Conservation (phyloP, 2,329 filamentous ascomycete genomes). For the Talaromyces verruculosus region DNA sequence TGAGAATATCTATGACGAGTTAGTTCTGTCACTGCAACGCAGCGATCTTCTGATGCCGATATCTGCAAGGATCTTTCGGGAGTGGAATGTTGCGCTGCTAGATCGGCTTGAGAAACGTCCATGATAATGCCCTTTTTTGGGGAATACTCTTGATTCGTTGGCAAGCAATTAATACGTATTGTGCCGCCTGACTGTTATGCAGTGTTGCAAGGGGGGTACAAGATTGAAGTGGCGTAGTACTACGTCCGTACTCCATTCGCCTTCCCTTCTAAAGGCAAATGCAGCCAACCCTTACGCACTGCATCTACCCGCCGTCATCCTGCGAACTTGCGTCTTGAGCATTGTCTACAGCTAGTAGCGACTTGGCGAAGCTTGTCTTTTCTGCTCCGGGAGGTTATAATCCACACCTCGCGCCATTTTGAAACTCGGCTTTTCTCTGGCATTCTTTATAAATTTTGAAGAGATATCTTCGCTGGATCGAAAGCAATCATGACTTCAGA, state of each 20-base stretch:
- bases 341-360: not conserved
- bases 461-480: no score
- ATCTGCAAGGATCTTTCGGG: constrained; percentile 53
- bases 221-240: not conserved
- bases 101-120: constrained; percentile 41
- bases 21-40: constrained; percentile 37
- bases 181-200: not conserved
- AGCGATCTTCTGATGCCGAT: constrained; percentile 50
- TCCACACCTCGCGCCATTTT: not conserved
- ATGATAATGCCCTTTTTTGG: not conserved
- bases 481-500: not conserved
- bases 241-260: not conserved
- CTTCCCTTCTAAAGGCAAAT: not conserved
- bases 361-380: constrained; percentile 21
- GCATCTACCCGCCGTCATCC: constrained; percentile 13
- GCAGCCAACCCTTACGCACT: constrained; percentile 9
- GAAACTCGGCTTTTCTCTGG: not conserved
- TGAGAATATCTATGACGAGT: constrained; percentile 37
- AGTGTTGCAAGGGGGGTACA: not conserved
- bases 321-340: constrained; percentile 10
- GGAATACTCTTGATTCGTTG: not conserved
- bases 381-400: not conserved
- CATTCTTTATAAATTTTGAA: no score
- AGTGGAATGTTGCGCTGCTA: constrained; percentile 57
- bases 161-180: not conserved